Evolutionary conservation across 73 alveolate species (phyloP).

Genomic region (Paramecium sonneborni): DNA sequence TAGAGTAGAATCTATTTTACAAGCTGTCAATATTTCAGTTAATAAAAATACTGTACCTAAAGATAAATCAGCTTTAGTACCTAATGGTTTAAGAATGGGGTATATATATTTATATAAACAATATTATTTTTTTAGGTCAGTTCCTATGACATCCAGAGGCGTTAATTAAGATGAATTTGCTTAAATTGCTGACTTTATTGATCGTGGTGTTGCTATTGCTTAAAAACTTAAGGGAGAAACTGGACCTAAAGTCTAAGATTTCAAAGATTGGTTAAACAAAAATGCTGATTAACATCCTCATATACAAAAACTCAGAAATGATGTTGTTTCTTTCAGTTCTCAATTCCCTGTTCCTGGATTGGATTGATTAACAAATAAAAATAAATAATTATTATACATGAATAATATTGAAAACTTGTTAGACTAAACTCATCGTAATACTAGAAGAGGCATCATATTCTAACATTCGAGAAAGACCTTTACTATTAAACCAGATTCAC

Average conservation of each 20-base stretch:
- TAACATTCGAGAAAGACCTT: neutral
- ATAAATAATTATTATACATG: neutral
- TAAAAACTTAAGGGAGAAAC: slow-evolving; percentile 10
- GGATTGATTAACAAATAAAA: slow-evolving; percentile 15
- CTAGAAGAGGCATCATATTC: neutral
- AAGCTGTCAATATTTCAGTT: slow-evolving; percentile 78
- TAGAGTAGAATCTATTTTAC: slow-evolving; percentile 87
- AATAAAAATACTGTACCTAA: slow-evolving; percentile 94
- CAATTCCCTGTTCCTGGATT: slow-evolving; percentile 49
- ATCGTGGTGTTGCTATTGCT: slow-evolving; percentile 45
- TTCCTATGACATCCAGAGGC: slow-evolving; percentile 95
- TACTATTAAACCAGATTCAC: slow-evolving; percentile 18
- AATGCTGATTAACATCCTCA: slow-evolving; percentile 25
- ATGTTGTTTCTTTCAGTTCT: slow-evolving; percentile 22
- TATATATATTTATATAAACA: neutral
- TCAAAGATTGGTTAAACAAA: slow-evolving; percentile 24
- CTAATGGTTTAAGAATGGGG: slow-evolving; percentile 96
- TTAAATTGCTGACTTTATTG: slow-evolving; percentile 65
- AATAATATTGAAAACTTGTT: neutral
- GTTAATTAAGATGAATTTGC: slow-evolving; percentile 85
- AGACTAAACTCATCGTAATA: neutral
- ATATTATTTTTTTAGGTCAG: slow-evolving; percentile 69
- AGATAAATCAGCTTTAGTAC: slow-evolving; percentile 90
- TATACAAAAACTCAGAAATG: neutral
- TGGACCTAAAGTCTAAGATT: slow-evolving; percentile 35